phyloP scores from a whole-genome alignment of 176 grass and related monocot species.

The Oryza longistaminata region DNA sequence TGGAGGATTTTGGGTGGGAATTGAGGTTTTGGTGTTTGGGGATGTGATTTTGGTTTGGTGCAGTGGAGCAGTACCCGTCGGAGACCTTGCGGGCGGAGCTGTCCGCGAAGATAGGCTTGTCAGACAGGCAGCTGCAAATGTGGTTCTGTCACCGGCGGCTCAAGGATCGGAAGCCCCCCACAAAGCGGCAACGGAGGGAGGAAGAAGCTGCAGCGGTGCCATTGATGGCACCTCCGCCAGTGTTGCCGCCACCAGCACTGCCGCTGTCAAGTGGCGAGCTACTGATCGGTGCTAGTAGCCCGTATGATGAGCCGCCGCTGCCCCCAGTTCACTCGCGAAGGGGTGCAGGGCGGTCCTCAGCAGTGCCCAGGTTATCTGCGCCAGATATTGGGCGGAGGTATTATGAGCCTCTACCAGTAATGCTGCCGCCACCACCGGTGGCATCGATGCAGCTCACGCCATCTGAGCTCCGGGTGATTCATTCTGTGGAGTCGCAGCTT shows the following conservation, averaged over 20 bases:
- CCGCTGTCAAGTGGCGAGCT: slow-evolving; percentile 44
- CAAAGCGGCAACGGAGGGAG: slow-evolving; percentile 60
- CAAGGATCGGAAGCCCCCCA: slow-evolving; percentile 80
- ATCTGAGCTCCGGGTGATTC: slow-evolving; percentile 50
- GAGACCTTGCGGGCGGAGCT: slow-evolving; percentile 74
- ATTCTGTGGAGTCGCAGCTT: slow-evolving; percentile 75
- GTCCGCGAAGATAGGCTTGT: slow-evolving; percentile 75
- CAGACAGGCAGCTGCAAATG: slow-evolving; percentile 97
- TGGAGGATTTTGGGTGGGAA: not conserved
- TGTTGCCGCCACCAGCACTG: slow-evolving; percentile 39
- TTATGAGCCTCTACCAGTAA: slow-evolving; percentile 64
- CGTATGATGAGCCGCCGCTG: slow-evolving; percentile 38
- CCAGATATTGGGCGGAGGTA: slow-evolving; percentile 55
- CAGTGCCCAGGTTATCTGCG: slow-evolving; percentile 67
- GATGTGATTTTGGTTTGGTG: slow-evolving; percentile 36
- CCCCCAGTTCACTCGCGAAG: slow-evolving; percentile 31
- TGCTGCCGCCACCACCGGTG: slow-evolving; percentile 24
- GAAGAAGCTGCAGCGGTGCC: slow-evolving; percentile 38
- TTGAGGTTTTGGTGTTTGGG: slow-evolving; percentile 9
- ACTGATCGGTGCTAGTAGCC: slow-evolving; percentile 27
- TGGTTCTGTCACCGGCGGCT: slow-evolving; percentile 98
- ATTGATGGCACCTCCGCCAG: slow-evolving; percentile 23
- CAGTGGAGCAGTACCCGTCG: slow-evolving; percentile 88
- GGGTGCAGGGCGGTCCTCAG: slow-evolving; percentile 51
- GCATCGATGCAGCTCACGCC: slow-evolving; percentile 44